Base-by-base conservation (phyloP, 2,329 filamentous ascomycete genomes). In the Pseudogymnoascus sp. region DNA sequence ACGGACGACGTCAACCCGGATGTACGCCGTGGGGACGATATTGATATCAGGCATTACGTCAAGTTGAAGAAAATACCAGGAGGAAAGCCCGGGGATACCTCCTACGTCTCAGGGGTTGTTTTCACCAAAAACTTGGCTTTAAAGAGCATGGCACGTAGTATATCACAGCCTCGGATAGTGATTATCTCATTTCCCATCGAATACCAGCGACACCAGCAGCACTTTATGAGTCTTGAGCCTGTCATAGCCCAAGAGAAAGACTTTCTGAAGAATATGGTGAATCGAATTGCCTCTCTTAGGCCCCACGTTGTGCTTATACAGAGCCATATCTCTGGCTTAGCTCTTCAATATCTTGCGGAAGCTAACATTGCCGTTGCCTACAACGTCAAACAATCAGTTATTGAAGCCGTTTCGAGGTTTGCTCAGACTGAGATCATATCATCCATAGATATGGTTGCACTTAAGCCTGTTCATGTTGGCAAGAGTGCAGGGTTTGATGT, bases 201-300 rank as follows among this genome's bases (percentile, higher is more conserved):
- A 71, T 99, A 99, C 73, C 90, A 95, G 62, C 85, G 94, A 38
- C 91, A 97, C 67, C 87, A 93, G 70, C 79, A 90, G 65, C 92
- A 97, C 72, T 97, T 99, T 72, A 97, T 99, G 92, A 99, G 94
- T 68, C 77, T 99, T 58, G 91, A 97, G 68, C 93, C 93, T 38
- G 91, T 99, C 61, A 96, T 99, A 68, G 89, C 93, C 61, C 94
- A 99, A 73, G 95, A 99, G 75, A 88, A 90, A 66, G 94, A 99
- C 70, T 99, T 94, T 67, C 78, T 99, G 25, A 84, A 88, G 67
- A 94, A 96, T 69, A 84, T 99, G 61, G 91, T 99, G 28, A 92
- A 90, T 70, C 85, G 94, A 60, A 97, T 99, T 67, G 86, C 90
- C 62, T 90, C 91, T 37, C 79, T 97, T 25, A 84, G 86, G 33